These are phyloP conservation scores for Cicer cuneatum DNA, from an alignment of 306 rosid genomes.

Conservation along the genomic window DNA sequence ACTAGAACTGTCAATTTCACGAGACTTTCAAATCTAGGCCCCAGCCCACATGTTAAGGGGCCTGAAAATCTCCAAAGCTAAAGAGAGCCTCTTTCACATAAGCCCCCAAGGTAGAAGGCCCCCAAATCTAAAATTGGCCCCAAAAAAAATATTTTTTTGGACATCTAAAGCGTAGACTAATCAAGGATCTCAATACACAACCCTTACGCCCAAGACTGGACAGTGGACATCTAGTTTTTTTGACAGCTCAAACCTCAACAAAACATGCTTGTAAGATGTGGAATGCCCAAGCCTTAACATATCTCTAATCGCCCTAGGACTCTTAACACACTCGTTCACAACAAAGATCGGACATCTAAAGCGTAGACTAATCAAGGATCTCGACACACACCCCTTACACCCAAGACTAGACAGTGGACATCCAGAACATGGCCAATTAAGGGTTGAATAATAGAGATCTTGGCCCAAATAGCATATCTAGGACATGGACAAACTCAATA, in stretches of 20 bases:
- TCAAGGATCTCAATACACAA: background rate
- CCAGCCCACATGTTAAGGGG: too few species aligned
- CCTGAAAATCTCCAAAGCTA: too few species aligned
- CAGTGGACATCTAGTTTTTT: too few species aligned
- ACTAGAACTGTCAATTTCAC: background rate
- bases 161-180: background rate
- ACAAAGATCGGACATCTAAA: background rate
- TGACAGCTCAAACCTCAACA: background rate
- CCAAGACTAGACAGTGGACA: background rate
- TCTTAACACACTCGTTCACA: background rate
- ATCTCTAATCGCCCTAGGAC: background rate
- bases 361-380: background rate
- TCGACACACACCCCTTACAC: background rate
- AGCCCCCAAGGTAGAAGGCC: too few species aligned
- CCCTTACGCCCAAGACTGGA: background rate
- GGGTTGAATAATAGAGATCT: background rate
- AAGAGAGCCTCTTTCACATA: too few species aligned
- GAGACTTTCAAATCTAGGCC: too few species aligned
- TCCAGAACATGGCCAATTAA: background rate
- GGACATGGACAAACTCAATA: background rate
- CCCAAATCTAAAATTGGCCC: too few species aligned
- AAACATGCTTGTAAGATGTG: background rate
- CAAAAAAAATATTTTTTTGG: too few species aligned
- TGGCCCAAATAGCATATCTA: background rate
- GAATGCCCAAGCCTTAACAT: constrained; percentile 1